These are phyloP conservation scores for Xylaria sp. DNA, from an alignment of 2,329 filamentous ascomycete genomes.

Conservation along the genomic window DNA sequence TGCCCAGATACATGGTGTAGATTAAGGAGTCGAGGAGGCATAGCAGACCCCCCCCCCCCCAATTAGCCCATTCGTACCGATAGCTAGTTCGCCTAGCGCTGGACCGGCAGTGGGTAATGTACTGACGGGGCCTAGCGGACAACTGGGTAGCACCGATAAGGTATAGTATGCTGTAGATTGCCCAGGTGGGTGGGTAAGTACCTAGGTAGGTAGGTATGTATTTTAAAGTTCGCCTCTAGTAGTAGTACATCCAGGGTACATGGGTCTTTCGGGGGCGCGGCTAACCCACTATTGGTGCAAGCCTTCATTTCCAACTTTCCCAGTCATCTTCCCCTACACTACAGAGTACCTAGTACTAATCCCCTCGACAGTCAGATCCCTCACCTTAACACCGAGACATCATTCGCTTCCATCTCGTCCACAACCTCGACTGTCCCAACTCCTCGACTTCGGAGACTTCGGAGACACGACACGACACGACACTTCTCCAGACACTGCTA, in stretches of 20 bases:
- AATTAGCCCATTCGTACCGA: not conserved
- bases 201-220: not conserved
- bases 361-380: not conserved
- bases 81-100: not conserved
- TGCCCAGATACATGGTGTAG: too few relatives aligned
- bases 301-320: slow-evolving; percentile 28
- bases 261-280: not conserved
- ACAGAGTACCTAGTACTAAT: slow-evolving; percentile 2
- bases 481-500: not conserved
- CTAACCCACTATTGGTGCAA: slow-evolving; percentile 17
- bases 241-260: not conserved
- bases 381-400: not conserved
- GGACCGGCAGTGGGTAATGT: not conserved
- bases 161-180: too few relatives aligned
- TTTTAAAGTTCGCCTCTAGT: slow-evolving; percentile 1
- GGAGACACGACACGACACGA: not conserved
- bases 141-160: not conserved
- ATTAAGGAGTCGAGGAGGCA: too few relatives aligned
- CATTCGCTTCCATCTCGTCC: not conserved
- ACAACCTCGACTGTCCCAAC: not conserved
- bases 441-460: too few relatives aligned
- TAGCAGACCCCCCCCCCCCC: not conserved
- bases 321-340: slow-evolving; percentile 5
- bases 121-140: not conserved
- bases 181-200: too few relatives aligned